Percentiles rank a stretch among this genome's conserved stretches.
Conservation (phyloP, 768 basidiomycete species). For the Porphyrellus cyaneotinctus region DNA sequence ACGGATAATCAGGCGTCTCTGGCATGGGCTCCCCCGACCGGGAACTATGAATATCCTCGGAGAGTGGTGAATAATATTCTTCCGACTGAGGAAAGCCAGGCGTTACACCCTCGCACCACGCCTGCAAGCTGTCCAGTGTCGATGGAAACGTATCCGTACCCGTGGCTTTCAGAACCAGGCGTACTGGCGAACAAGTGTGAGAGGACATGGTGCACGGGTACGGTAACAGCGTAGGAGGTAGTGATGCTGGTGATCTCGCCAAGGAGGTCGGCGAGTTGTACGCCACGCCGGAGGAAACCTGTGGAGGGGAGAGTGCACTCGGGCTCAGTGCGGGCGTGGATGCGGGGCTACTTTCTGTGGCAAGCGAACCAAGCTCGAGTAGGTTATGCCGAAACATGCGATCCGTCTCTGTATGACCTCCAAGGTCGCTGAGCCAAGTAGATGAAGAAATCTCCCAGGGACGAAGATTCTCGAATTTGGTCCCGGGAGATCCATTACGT, state of each 20-base stretch:
- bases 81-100: slow-evolving; percentile 18
- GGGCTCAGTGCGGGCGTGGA: slow-evolving; percentile 25
- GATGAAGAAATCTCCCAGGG: slow-evolving; percentile 22
- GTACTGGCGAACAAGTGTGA: slow-evolving; percentile 11
- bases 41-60: slow-evolving; percentile 10
- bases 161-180: slow-evolving; percentile 22
- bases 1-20: slow-evolving; percentile 5
- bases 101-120: slow-evolving; percentile 26
- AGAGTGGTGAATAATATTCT: slow-evolving; percentile 10
- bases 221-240: slow-evolving; percentile 12
- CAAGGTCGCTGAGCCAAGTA: slow-evolving; percentile 33
- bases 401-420: slow-evolving; percentile 30
- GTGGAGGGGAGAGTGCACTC: slow-evolving; percentile 21
- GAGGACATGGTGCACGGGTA: slow-evolving; percentile 12
- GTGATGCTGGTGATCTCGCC: slow-evolving; percentile 14
- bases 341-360: slow-evolving; percentile 19
- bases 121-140: slow-evolving; percentile 24
- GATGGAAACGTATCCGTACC: slow-evolving; percentile 33
- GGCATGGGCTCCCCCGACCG: slow-evolving; percentile 5
- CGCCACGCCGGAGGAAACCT: slow-evolving; percentile 14
- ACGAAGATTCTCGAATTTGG: slow-evolving; percentile 14
- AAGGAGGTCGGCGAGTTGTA: slow-evolving; percentile 11
- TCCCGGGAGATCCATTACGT: slow-evolving; percentile 4
- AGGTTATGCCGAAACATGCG: slow-evolving; percentile 27
- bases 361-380: slow-evolving; percentile 9